These are phyloP conservation scores for Suhomyces bolitotheri DNA, from an alignment of 1,139 yeast species.

Conservation along the genomic window DNA sequence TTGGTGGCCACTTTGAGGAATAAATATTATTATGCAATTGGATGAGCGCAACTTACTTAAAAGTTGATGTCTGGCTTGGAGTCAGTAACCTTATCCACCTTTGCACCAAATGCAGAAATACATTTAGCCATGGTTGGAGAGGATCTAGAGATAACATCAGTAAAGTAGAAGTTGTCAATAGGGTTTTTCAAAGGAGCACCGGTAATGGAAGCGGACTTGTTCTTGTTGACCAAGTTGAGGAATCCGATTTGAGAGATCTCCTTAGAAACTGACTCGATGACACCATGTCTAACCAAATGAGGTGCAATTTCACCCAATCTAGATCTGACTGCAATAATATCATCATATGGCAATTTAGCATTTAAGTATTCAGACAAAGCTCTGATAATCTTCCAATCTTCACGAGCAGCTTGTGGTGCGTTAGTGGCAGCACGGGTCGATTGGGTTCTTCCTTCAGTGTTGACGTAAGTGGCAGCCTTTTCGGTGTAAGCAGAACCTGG, in stretches of 20 bases:
- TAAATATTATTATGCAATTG: conserved; percentile 14
- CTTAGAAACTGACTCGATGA: conserved; percentile 65
- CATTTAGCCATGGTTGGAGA: conserved; percentile 92
- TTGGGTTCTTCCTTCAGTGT: conserved; percentile 90
- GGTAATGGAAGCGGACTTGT: conserved; percentile 38
- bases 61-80: conserved; percentile 46
- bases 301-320: conserved; percentile 82
- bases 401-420: conserved; percentile 91
- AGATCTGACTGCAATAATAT: conserved; percentile 63
- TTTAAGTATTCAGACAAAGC: conserved; percentile 81
- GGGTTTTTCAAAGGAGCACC: conserved; percentile 65
- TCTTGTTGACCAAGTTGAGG: conserved; percentile 43
- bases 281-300: conserved; percentile 73
- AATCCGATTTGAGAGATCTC: conserved; percentile 63
- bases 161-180: conserved; percentile 81
- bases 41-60: conserved; percentile 14
- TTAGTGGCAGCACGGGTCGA: conserved; percentile 83
- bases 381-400: conserved; percentile 87
- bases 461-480: conserved; percentile 83
- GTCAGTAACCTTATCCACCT: conserved; percentile 59
- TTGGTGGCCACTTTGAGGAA: conserved; percentile 6
- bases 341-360: conserved; percentile 75
- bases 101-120: conserved; percentile 65
- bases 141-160: conserved; percentile 83
- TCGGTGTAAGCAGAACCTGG: conserved; percentile 93